Percentiles rank a stretch among this genome's conserved stretches.
Conservation (phyloP, 441 rosid species). For the Theobroma grandiflorum region DNA sequence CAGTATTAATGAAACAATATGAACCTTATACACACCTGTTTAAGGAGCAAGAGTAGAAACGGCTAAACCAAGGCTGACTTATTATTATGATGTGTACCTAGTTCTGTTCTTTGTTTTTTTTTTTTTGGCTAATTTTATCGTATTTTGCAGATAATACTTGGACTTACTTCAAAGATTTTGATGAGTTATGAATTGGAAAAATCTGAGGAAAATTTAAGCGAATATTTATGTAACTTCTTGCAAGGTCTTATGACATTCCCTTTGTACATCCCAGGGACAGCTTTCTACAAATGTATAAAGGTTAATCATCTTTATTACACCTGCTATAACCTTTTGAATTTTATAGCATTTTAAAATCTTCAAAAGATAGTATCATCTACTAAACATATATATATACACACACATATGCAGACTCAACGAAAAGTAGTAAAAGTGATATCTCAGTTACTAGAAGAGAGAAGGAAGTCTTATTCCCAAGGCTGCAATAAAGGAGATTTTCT, state of each 20-base stretch:
- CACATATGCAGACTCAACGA: slow-evolving; percentile 27
- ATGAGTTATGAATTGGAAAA: slow-evolving; percentile 28
- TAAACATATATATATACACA: too few species aligned
- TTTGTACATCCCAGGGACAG: background rate
- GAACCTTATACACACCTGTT: too few species aligned
- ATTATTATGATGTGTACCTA: too few species aligned
- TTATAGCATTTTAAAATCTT: too few species aligned
- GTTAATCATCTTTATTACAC: background rate
- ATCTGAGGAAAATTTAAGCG: slow-evolving; percentile 9
- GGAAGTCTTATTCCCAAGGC: background rate
- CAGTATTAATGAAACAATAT: too few species aligned
- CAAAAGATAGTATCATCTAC: too few species aligned
- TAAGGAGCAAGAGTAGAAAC: too few species aligned
- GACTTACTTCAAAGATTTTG: slow-evolving; percentile 18
- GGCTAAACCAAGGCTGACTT: too few species aligned
- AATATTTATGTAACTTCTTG: background rate
- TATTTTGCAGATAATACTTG: slow-evolving; percentile 27
- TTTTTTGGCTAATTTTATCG: background rate
- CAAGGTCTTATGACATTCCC: slow-evolving; percentile 32
- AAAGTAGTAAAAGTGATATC: slow-evolving; percentile 15
- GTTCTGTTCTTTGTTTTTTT: background rate
- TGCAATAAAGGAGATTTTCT: slow-evolving; percentile 30
- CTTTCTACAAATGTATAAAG: slow-evolving; percentile 16
- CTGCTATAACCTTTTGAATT: too few species aligned
- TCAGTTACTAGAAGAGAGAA: slow-evolving; percentile 10